Conservation (phyloP, 805 yeast species). For the Henningerozyma blattae region DNA sequence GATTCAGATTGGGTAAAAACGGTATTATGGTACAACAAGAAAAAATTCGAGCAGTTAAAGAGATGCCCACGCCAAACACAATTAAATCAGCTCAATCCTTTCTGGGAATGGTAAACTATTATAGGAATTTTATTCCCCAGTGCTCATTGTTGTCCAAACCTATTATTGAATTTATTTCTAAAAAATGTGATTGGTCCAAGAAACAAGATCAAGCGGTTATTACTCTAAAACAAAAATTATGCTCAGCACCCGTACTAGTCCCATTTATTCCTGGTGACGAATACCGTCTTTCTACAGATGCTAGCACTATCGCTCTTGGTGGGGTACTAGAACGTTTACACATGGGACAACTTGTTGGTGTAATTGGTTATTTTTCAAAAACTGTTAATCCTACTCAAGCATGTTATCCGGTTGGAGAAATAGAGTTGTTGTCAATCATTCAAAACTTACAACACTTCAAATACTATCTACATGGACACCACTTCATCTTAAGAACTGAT, state of each 20-base stretch:
- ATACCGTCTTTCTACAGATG: constrained; percentile 7
- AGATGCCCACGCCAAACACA: constrained; percentile 3
- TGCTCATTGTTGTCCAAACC: constrained; percentile 6
- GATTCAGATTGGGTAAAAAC: constrained; percentile 4
- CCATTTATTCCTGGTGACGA: constrained; percentile 1
- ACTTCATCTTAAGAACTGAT: constrained; percentile 5
- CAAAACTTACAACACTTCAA: constrained; percentile 6
- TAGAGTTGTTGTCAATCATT: constrained; percentile 6
- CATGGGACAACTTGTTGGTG: constrained; percentile 4
- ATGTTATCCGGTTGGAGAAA: constrained; percentile 7
- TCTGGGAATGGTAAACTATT: constrained; percentile 9
- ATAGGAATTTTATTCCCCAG: constrained; percentile 7
- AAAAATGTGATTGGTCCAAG: constrained; percentile 1
- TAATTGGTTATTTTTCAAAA: constrained; percentile 9
- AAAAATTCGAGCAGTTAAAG: constrained; percentile 8
- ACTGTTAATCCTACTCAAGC: constrained; percentile 31
- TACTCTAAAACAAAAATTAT: constrained; percentile 1
- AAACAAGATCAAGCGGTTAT: constrained; percentile 1
- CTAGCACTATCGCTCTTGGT: constrained; percentile 6
- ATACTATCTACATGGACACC: constrained; percentile 6
- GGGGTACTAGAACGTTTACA: constrained; percentile 8
- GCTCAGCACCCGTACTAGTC: constrained; percentile 2
- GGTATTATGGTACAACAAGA: constrained; percentile 5
- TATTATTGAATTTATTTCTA: constrained; percentile 2
- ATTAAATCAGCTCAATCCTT: constrained; percentile 9